Evolutionary conservation across 768 basidiomycete genomes (phyloP).

Genomic region (Mycena vulgaris): DNA sequence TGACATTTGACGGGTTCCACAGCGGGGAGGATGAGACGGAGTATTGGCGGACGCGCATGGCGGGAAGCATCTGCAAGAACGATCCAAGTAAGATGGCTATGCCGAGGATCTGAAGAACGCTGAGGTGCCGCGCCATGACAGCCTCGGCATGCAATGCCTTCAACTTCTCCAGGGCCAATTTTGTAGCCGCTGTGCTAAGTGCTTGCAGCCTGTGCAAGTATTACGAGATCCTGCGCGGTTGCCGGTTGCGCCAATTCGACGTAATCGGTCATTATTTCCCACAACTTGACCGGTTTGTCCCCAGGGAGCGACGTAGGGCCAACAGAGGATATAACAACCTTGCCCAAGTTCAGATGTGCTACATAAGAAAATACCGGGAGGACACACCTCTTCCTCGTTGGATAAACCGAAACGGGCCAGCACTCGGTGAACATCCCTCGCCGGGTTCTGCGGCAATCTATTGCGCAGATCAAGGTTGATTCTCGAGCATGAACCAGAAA

Average conservation of each 20-base stretch:
- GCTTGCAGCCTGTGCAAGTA: not conserved
- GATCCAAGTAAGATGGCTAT: constrained; percentile 47
- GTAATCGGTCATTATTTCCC: not conserved
- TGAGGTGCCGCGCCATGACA: not conserved
- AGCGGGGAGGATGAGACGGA: constrained; percentile 66
- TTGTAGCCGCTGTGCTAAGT: not conserved
- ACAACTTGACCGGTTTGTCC: not conserved
- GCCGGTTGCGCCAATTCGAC: not conserved
- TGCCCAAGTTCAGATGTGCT: no score
- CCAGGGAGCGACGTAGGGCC: not conserved
- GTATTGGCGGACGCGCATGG: constrained; percentile 65
- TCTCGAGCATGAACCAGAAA: not conserved
- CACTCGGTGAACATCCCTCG: constrained; percentile 46
- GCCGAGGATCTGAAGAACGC: not conserved
- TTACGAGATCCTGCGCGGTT: not conserved
- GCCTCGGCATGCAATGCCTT: not conserved
- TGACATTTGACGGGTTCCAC: constrained; percentile 56
- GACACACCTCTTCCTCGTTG: not conserved
- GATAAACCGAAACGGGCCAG: not conserved
- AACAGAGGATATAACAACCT: not conserved
- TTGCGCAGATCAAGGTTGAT: not conserved
- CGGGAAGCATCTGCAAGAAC: constrained; percentile 58
- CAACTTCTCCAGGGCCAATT: not conserved
- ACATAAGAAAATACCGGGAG: not conserved
- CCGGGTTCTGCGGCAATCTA: not conserved